Percentiles rank a stretch among this genome's conserved stretches.
phyloP scores from a whole-genome alignment of 441 rosid species.

The Gossypium laxum region DNA sequence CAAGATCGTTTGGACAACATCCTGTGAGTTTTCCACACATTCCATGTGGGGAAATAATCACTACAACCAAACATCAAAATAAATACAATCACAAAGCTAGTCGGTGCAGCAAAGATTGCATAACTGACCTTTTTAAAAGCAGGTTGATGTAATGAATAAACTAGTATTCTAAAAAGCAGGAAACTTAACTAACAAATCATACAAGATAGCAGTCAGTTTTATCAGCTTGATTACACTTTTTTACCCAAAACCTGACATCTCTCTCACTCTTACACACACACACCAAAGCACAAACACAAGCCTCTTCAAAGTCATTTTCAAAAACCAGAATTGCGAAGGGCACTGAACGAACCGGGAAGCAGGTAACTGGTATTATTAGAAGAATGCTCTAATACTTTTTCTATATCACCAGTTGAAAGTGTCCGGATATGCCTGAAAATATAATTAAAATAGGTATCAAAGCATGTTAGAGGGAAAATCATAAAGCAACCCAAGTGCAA shows the following conservation, averaged over 20 bases:
- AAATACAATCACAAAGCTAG: constrained; percentile 22
- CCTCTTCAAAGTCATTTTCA: constrained; percentile 5
- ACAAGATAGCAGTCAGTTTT: constrained; percentile 11
- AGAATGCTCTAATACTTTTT: constrained; percentile 51
- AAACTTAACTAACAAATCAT: not conserved
- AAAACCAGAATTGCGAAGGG: constrained; percentile 9
- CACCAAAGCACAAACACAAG: not conserved
- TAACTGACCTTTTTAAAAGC: not conserved
- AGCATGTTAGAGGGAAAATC: constrained; percentile 14
- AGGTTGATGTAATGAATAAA: constrained; percentile 11
- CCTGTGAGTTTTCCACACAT: constrained; percentile 91
- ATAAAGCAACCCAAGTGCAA: constrained; percentile 13
- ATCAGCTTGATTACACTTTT: not conserved
- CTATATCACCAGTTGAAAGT: constrained; percentile 73
- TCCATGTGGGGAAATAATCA: constrained; percentile 95
- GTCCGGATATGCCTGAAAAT: constrained; percentile 66
- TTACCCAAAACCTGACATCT: not conserved
- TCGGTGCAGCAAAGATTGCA: constrained; percentile 14
- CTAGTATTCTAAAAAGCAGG: constrained; percentile 1
- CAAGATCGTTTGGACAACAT: constrained; percentile 83
- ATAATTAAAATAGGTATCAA: constrained; percentile 19
- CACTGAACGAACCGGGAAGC: constrained; percentile 69
- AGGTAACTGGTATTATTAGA: constrained; percentile 45
- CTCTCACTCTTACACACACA: not conserved
- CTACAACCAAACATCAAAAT: constrained; percentile 34